Evolutionary conservation across 2,329 filamentous ascomycete genomes (phyloP).

Genomic region (Paraphoma chrysanthemicola): DNA sequence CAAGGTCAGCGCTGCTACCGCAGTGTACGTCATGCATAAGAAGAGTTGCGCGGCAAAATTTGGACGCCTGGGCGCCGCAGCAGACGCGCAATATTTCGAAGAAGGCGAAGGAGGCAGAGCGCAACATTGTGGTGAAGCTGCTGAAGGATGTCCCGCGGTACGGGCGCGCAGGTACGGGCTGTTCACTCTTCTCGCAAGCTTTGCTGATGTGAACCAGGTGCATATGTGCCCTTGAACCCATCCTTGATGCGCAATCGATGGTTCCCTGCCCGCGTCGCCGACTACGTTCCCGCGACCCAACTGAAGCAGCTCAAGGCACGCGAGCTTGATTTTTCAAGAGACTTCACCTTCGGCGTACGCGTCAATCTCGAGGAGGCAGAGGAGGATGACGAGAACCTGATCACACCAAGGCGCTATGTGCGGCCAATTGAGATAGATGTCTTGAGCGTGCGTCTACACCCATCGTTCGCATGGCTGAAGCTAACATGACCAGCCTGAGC

Average conservation of each 20-base stretch:
- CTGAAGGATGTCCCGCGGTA: constrained; percentile 60
- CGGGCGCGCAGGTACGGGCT: constrained; percentile 49
- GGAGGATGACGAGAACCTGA: constrained; percentile 26
- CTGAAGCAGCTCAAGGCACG: constrained; percentile 54
- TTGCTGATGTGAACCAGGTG: constrained; percentile 50
- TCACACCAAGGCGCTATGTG: constrained; percentile 34
- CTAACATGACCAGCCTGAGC: constrained; percentile 47
- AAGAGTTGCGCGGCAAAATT: constrained; percentile 37
- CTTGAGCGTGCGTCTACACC: constrained; percentile 43
- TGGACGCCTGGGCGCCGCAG: constrained; percentile 37
- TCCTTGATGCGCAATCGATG: constrained; percentile 63
- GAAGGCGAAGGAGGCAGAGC: constrained; percentile 50
- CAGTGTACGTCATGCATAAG: constrained; percentile 50
- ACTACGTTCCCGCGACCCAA: constrained; percentile 58
- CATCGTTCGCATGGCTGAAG: background rate
- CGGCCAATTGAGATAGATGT: constrained; percentile 50
- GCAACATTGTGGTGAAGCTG: constrained; percentile 58
- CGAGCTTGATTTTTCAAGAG: constrained; percentile 54
- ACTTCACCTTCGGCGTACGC: constrained; percentile 53
- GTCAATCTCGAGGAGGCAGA: constrained; percentile 37
- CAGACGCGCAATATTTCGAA: constrained; percentile 56
- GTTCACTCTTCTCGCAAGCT: background rate
- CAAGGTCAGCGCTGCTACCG: constrained; percentile 41
- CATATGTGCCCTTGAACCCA: constrained; percentile 59
- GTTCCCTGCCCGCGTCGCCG: constrained; percentile 59